Evolutionary conservation across 768 basidiomycete genomes (phyloP).

Genomic region (Boletus subcaerulescens): DNA sequence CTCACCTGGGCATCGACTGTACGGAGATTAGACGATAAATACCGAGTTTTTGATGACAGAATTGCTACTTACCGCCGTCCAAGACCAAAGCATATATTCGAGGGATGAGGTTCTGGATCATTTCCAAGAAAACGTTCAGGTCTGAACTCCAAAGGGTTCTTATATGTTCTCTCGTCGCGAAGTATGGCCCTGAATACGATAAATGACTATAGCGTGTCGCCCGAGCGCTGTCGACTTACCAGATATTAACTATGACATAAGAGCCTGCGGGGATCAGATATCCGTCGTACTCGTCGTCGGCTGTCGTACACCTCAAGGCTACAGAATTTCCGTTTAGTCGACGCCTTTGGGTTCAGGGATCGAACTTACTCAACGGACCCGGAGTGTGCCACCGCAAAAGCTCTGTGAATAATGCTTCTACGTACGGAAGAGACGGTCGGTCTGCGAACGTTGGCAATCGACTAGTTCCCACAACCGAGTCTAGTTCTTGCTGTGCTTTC

Average conservation of each 20-base stretch:
- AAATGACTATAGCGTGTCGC: too few relatives aligned
- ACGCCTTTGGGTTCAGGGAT: neutral
- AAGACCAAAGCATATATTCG: slow-evolving; percentile 15
- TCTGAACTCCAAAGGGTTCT: slow-evolving; percentile 16
- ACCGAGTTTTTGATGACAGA: neutral
- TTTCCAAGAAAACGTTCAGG: slow-evolving; percentile 24
- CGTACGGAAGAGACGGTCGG: slow-evolving; percentile 24
- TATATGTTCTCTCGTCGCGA: slow-evolving; percentile 16
- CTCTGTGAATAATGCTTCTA: slow-evolving; percentile 26
- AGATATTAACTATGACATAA: slow-evolving; percentile 18
- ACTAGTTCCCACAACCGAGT: slow-evolving; percentile 22
- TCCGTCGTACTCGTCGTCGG: slow-evolving; percentile 17
- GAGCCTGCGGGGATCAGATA: slow-evolving; percentile 19
- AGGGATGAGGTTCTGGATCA: slow-evolving; percentile 13
- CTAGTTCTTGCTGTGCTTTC: slow-evolving; percentile 28
- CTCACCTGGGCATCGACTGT: slow-evolving; percentile 15
- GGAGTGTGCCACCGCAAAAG: slow-evolving; percentile 21
- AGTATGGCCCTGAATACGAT: slow-evolving; percentile 14
- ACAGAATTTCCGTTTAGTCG: neutral
- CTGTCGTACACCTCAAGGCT: slow-evolving; percentile 8
- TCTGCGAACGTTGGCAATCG: slow-evolving; percentile 26
- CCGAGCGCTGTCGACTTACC: neutral
- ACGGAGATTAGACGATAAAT: neutral
- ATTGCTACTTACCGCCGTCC: slow-evolving; percentile 12
- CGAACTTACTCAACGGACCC: slow-evolving; percentile 9